Evolutionary conservation across 139 green algal genomes (phyloP).

Genomic region (Micromonas commoda): DNA sequence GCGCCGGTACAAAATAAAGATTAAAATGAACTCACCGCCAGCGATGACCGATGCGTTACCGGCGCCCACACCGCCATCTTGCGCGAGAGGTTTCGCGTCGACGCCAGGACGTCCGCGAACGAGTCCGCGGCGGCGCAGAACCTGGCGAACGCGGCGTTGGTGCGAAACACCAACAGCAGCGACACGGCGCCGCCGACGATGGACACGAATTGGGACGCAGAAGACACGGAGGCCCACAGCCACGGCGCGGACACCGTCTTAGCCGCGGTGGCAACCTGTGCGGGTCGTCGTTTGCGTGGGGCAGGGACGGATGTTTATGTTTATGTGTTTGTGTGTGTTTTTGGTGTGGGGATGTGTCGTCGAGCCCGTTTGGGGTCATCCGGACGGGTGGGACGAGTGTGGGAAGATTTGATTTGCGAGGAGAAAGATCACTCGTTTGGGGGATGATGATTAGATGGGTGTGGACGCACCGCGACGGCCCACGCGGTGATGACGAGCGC

Average conservation of each 20-base stretch:
- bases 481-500: background rate
- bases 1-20: too few species aligned
- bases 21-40: too few species aligned
- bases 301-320: too few species aligned
- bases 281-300: too few species aligned
- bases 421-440: too few species aligned
- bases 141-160: conserved; percentile 53
- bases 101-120: conserved; percentile 32
- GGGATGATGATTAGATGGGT: too few species aligned
- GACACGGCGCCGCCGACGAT: conserved; percentile 9
- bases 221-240: background rate
- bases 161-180: conserved; percentile 59
- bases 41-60: background rate
- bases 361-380: too few species aligned
- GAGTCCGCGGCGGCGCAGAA: conserved; percentile 40
- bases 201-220: background rate
- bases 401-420: too few species aligned
- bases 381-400: too few species aligned
- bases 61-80: background rate
- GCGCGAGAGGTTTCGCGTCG: background rate
- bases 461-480: background rate
- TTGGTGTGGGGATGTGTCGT: too few species aligned
- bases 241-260: background rate
- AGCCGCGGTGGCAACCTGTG: too few species aligned
- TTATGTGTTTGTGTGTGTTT: too few species aligned